Conservation (phyloP, 768 basidiomycete genomes). For the Tricholoma sp. region DNA sequence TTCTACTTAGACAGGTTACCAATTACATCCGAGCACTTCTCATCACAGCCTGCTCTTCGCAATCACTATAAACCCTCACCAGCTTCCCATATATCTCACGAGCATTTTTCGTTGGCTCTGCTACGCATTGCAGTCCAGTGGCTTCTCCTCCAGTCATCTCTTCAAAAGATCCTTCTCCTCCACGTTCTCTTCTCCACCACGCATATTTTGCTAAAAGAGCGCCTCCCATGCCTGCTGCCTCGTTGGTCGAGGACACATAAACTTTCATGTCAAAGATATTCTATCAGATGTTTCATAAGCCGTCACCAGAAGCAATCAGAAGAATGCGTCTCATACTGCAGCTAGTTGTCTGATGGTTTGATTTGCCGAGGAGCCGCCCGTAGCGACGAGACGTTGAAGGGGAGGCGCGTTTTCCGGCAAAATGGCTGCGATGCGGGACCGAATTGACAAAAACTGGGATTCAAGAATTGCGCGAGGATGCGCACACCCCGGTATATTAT, state of each 20-base stretch:
- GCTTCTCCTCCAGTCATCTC: slow-evolving; percentile 53
- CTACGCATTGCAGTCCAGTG: slow-evolving; percentile 56
- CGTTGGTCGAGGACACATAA: slow-evolving; percentile 60
- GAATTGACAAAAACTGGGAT: slow-evolving; percentile 80
- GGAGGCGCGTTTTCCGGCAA: slow-evolving; percentile 26
- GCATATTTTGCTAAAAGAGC: slow-evolving; percentile 67
- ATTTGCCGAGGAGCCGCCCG: slow-evolving; percentile 77
- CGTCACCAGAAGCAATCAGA: background rate
- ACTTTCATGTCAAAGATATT: slow-evolving; percentile 77
- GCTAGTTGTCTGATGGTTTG: slow-evolving; percentile 66
- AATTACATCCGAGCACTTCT: slow-evolving; percentile 2
- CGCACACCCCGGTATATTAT: slow-evolving; percentile 36
- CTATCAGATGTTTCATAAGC: slow-evolving; percentile 15
- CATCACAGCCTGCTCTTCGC: slow-evolving; percentile 48
- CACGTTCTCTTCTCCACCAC: slow-evolving; percentile 53
- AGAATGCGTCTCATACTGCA: slow-evolving; percentile 32
- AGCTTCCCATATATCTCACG: slow-evolving; percentile 48
- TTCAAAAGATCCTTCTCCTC: slow-evolving; percentile 49
- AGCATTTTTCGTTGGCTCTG: slow-evolving; percentile 45
- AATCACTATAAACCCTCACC: slow-evolving; percentile 46
- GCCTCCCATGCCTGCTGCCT: slow-evolving; percentile 70
- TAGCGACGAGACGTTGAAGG: slow-evolving; percentile 65
- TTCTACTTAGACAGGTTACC: background rate
- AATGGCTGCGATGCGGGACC: slow-evolving; percentile 49
- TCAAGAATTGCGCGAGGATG: slow-evolving; percentile 79